Percentiles rank a stretch among this genome's conserved stretches.
These are phyloP conservation scores for Kitagawia praeruptora DNA, from an alignment of 129 eudicot species.

Conservation along the genomic window DNA sequence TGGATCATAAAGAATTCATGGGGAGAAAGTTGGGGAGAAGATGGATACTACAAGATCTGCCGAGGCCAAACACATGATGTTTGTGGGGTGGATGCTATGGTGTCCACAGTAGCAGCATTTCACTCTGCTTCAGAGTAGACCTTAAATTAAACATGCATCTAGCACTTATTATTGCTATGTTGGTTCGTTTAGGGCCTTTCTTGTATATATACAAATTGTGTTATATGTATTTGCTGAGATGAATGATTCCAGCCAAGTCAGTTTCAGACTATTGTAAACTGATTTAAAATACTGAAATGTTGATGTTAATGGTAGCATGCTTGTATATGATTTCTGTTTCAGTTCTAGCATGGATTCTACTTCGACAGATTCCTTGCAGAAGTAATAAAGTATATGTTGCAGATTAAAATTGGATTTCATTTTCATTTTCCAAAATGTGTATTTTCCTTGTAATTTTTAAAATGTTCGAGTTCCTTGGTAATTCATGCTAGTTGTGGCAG, in stretches of 20 bases:
- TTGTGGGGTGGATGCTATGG: conserved; percentile 76
- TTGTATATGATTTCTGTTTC: neutral
- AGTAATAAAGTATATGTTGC: neutral
- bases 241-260: neutral
- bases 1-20: conserved; percentile 33
- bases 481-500: neutral
- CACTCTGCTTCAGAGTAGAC: neutral
- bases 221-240: neutral
- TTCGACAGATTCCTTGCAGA: neutral
- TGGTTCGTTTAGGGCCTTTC: neutral
- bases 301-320: neutral
- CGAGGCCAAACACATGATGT: conserved; percentile 38
- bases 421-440: too few species aligned
- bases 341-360: neutral
- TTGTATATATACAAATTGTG: conserved; percentile 4
- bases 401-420: too few species aligned
- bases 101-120: conserved; percentile 46
- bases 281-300: conserved; percentile 3
- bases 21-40: conserved; percentile 35
- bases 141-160: neutral
- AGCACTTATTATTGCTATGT: neutral
- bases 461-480: neutral
- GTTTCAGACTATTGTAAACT: conserved; percentile 14
- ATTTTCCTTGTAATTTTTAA: neutral
- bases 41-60: conserved; percentile 61